A percentile compares a stretch with the other conserved stretches of the same genome.
These are phyloP conservation scores for Paecilomyces sp. DNA, from an alignment of 2,329 filamentous ascomycete species.

Conservation along the genomic window DNA sequence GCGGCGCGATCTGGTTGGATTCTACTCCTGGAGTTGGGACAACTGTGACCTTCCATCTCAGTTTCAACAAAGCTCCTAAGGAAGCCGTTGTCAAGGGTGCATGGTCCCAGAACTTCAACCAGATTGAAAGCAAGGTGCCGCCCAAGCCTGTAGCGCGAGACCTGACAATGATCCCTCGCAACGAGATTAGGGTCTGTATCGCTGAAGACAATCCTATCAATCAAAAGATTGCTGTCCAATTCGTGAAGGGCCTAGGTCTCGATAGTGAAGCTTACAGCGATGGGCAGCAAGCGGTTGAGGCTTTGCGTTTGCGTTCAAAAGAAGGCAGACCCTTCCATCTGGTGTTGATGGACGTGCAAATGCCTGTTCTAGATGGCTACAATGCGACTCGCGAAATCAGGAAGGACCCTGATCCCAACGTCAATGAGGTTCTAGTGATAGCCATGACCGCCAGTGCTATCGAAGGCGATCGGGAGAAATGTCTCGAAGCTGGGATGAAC, in stretches of 20 bases:
- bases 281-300: constrained; percentile 79
- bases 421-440: constrained; percentile 82
- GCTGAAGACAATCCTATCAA: constrained; percentile 95
- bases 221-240: constrained; percentile 87
- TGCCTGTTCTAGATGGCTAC: constrained; percentile 89
- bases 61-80: constrained; percentile 71
- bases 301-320: constrained; percentile 63
- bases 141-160: constrained; percentile 49
- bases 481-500: constrained; percentile 93
- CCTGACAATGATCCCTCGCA: constrained; percentile 65
- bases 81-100: constrained; percentile 51
- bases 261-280: constrained; percentile 85
- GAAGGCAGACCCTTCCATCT: constrained; percentile 78
- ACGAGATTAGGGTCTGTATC: constrained; percentile 80
- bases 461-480: constrained; percentile 89
- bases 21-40: constrained; percentile 59
- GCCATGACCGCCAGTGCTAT: constrained; percentile 97
- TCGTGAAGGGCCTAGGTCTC: constrained; percentile 79
- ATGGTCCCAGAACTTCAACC: constrained; percentile 42
- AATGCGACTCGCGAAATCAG: constrained; percentile 81
- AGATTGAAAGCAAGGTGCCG: constrained; percentile 35
- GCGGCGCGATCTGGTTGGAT: constrained; percentile 75
- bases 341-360: constrained; percentile 92
- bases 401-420: constrained; percentile 65
- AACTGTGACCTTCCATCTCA: constrained; percentile 70